A percentile compares a stretch with the other conserved stretches of the same genome.
Conservation (phyloP, 345 rosid genomes). For the Murraya koenigii region DNA sequence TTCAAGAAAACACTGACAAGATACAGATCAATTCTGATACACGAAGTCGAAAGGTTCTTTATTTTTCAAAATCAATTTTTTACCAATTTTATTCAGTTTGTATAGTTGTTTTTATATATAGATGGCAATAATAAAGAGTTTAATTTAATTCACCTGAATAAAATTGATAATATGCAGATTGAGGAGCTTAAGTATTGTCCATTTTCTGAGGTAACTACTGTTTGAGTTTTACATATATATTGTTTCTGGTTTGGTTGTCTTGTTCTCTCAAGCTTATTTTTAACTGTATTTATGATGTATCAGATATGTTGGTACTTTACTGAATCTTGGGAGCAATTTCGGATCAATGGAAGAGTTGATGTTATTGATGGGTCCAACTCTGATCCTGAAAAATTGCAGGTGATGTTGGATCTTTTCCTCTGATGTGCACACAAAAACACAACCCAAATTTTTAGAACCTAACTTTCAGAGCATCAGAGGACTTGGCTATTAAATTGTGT, state of each 20-base stretch:
- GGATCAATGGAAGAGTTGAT: slow-evolving; percentile 74
- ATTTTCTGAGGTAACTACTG: slow-evolving; percentile 64
- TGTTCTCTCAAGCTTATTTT: neutral
- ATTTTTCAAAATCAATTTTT: neutral
- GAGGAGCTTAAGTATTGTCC: slow-evolving; percentile 82
- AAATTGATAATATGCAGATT: slow-evolving; percentile 40
- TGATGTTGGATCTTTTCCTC: slow-evolving; percentile 1
- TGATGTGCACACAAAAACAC: neutral
- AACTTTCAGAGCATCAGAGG: neutral
- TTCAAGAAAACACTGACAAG: slow-evolving; percentile 57
- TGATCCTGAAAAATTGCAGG: slow-evolving; percentile 70
- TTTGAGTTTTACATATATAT: neutral
- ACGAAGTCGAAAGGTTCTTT: slow-evolving; percentile 64
- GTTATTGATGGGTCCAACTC: slow-evolving; percentile 63
- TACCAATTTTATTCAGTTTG: neutral
- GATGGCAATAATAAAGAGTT: neutral
- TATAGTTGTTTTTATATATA: neutral
- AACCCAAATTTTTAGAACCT: neutral
- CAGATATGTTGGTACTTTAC: slow-evolving; percentile 91
- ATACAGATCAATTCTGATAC: slow-evolving; percentile 67
- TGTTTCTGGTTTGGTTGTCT: neutral
- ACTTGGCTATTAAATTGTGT: neutral
- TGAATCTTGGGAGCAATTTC: slow-evolving; percentile 88
- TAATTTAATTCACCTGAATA: neutral
- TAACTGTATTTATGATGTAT: neutral